phyloP scores from a whole-genome alignment of 768 basidiomycete species.

The Xerocomus potaroensis region DNA sequence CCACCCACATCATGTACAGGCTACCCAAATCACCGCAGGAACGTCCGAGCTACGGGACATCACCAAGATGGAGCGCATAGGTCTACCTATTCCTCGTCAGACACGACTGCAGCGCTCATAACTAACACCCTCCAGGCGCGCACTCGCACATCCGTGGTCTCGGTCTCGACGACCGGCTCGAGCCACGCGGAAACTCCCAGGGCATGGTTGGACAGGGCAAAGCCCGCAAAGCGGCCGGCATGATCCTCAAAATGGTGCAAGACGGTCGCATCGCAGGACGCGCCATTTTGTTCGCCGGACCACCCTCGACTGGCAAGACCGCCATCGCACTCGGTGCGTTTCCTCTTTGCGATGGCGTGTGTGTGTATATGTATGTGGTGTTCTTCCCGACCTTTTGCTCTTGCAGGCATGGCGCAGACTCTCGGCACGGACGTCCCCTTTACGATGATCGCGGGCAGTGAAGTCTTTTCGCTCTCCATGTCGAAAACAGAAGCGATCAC shows the following conservation, averaged over 20 bases:
- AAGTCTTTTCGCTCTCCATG: conserved; percentile 98
- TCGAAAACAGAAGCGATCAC: conserved; percentile 98
- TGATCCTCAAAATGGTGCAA: conserved; percentile 98
- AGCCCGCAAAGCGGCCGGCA: conserved; percentile 94
- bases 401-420: conserved; percentile 89
- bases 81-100: too few relatives aligned
- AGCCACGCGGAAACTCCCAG: conserved; percentile 83
- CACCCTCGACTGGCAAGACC: conserved; percentile 96
- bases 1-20: conserved; percentile 31
- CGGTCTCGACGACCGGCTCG: conserved; percentile 87
- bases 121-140: conserved; percentile 47
- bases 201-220: conserved; percentile 98
- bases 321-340: conserved; percentile 90
- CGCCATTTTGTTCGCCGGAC: conserved; percentile 95
- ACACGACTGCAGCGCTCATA: conserved; percentile 4
- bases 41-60: conserved; percentile 80
- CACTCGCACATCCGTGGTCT: conserved; percentile 96
- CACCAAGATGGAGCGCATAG: conserved; percentile 92
- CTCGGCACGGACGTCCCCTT: conserved; percentile 94
- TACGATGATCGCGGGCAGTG: conserved; percentile 95
- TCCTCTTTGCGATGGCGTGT: too few relatives aligned
- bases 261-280: conserved; percentile 94
- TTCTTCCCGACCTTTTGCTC: too few relatives aligned
- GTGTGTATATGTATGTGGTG: too few relatives aligned
- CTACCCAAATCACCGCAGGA: conserved; percentile 72